Evolutionary conservation across 495 filamentous ascomycete genomes (phyloP), one percentile per base, ranked within the genome.

Genomic region (Xylaria acuta): DNA sequence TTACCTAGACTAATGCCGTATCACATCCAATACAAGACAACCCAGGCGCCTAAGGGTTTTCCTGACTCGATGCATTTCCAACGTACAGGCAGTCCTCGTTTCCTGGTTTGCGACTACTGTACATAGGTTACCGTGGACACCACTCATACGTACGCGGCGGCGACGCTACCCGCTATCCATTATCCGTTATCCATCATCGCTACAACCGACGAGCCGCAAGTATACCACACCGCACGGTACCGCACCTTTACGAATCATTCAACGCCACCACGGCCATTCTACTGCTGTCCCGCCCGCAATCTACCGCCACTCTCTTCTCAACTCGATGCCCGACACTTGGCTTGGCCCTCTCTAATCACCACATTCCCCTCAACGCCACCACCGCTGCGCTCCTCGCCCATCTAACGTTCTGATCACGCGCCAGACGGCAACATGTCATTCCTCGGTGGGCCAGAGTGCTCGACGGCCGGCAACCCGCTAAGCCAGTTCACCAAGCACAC

Each of bases 401-500:
- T n/a, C 16, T n/a, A 8, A 64, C 30, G 20, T n/a, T 8, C 49
- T 38, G 7, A 22, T 18, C 49, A 20, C 51, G 11, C 22, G 3
- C 38, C 16, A n/a, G 18, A 30, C 4, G 30, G 0, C 71, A 84
- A 66, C 73, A 97, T 97, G 96, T 97, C 94, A 30, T 97, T 99
- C 80, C 87, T 97, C 73, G 93, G 93, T 75, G 93, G 94, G 74
- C 73, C 77, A 12, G 96, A 98, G 83, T 99, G 96, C 86, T 98
- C 96, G 60, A 97, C 96, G 53, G 94, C 93, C 67, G 94, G 91
- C 77, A 99, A 98, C 82, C 97, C 97, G 67, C 91, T 99, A 70
- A 94, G 92, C 76, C 97, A 98, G 87, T 97, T 99, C 80, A 92
- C 93, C 38, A 99, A 98, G 80, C 93, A 97, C 79, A 92, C 94